A percentile compares a stretch with the other conserved stretches of the same genome.
Conservation (phyloP, 257 asterid species). For the Primulina huaijiensis region DNA sequence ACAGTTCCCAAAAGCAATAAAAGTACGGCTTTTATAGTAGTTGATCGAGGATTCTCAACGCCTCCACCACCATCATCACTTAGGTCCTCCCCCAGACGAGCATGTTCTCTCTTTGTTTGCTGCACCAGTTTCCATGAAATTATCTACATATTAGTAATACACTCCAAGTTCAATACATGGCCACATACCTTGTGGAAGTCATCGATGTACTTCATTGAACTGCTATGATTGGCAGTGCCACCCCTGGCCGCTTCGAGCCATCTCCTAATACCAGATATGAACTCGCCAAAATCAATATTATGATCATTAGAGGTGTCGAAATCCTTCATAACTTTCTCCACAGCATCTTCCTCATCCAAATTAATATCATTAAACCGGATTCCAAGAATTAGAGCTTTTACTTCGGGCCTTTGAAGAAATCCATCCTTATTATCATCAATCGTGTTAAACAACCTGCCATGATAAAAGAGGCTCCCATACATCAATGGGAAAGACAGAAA, state of each 20-base stretch:
- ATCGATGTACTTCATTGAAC: constrained; percentile 53
- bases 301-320: constrained; percentile 59
- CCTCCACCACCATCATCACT: constrained; percentile 65
- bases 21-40: constrained; percentile 59
- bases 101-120: constrained; percentile 77
- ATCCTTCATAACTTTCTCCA: constrained; percentile 61
- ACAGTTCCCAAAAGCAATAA: constrained; percentile 64
- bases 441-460: constrained; percentile 55
- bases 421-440: constrained; percentile 65
- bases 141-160: not conserved
- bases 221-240: constrained; percentile 33
- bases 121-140: constrained; percentile 29
- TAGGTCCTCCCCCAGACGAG: constrained; percentile 54
- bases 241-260: constrained; percentile 76
- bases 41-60: constrained; percentile 45
- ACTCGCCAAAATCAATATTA: constrained; percentile 46
- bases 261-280: constrained; percentile 49
- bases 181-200: constrained; percentile 60
- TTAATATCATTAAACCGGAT: constrained; percentile 59
- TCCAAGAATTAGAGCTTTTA: constrained; percentile 70
- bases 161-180: constrained; percentile 4
- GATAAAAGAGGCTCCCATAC: constrained; percentile 16
- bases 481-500: constrained; percentile 1
- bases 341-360: constrained; percentile 58
- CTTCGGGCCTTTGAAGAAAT: constrained; percentile 52